Evolutionary conservation across 73 alveolate species (phyloP), one percentile per base, ranked within the genome.

Genomic region (Paramecium pentaurelia): DNA sequence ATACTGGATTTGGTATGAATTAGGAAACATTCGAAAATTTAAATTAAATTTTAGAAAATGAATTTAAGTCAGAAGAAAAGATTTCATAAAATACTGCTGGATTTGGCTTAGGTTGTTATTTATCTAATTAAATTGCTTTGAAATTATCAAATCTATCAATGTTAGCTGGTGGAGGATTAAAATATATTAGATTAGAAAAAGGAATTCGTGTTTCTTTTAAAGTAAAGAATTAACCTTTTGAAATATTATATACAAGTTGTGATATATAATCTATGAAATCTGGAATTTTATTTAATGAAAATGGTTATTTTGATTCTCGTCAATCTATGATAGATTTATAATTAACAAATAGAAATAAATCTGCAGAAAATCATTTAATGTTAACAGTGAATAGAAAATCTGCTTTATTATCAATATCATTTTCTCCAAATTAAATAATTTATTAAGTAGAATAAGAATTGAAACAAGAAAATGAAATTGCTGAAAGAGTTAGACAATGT

Each of bases 1-100:
- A 89, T 71, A 71, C 90, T 27, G 94, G 94, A 20, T 44, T 89
- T 36, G 94, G 94, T 44, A 71, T 89, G 60, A 71, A 30, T 18
- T 54, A 49, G 20, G 54, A 71, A 20, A 37, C 49, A 75, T 75
- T 75, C 2, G 68, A 75, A 6, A 42, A 75, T 36, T 1, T 75
- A 75, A 36, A 42, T 34, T 6, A 75, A 11, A 75, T 14, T 4
- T 18, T 80, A 20, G 34, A 36, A 25, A 40, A 45, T 44, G 91
- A 45, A 5, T 42, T 38, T 47, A 80, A 45, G 7, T 80, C 37
- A 4, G 75, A 80, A 49, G 4, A 40, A n/a, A 37, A 73, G 60
- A 80, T 42, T 11, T 80, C 91, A 6, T 16, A 80, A 40, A 45
- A 80, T 22, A 80, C 91, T 20, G 91, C 91, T 45, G 91, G 91